A percentile compares a stretch with the other conserved stretches of the same genome.
phyloP scores from a whole-genome alignment of 225 moss, liverwort and hornwort genomes.

The Polytrichum commune region DNA sequence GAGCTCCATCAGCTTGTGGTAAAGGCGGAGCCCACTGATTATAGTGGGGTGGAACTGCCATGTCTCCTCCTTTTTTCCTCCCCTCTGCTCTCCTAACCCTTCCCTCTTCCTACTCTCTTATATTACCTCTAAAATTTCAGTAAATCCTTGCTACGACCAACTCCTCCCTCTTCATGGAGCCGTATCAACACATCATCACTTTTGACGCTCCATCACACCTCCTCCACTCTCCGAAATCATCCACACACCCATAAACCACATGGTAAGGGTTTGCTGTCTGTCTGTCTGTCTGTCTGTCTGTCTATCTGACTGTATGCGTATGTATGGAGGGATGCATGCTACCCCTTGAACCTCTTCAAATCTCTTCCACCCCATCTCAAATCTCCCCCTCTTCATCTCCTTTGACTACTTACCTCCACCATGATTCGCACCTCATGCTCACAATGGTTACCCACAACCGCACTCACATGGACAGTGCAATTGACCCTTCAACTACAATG shows the following conservation, averaged over 20 bases:
- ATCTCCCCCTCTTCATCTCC: background rate
- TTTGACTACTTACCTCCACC: slow-evolving; percentile 13
- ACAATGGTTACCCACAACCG: too few species aligned
- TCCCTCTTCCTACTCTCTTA: background rate
- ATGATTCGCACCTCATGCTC: background rate
- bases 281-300: too few species aligned
- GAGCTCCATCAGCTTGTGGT: slow-evolving; percentile 47
- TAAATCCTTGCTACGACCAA: too few species aligned
- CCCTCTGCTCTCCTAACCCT: background rate
- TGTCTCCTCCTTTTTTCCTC: slow-evolving; percentile 12
- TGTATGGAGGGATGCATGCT: too few species aligned
- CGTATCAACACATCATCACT: slow-evolving; percentile 7
- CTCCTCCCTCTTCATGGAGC: too few species aligned
- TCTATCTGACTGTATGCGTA: too few species aligned
- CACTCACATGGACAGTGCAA: too few species aligned
- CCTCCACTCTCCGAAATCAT: slow-evolving; percentile 1
- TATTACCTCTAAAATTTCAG: too few species aligned
- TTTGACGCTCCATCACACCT: slow-evolving; percentile 14
- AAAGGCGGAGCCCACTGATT: slow-evolving; percentile 62
- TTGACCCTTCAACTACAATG: too few species aligned
- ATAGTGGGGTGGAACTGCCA: slow-evolving; percentile 66
- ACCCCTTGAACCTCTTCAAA: slow-evolving; percentile 32
- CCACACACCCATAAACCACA: background rate
- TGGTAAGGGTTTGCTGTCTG: too few species aligned
- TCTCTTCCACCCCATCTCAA: slow-evolving; percentile 14